Base-by-base conservation (phyloP, 805 yeast species). In the Blastobotrys chiropterorum region DNA sequence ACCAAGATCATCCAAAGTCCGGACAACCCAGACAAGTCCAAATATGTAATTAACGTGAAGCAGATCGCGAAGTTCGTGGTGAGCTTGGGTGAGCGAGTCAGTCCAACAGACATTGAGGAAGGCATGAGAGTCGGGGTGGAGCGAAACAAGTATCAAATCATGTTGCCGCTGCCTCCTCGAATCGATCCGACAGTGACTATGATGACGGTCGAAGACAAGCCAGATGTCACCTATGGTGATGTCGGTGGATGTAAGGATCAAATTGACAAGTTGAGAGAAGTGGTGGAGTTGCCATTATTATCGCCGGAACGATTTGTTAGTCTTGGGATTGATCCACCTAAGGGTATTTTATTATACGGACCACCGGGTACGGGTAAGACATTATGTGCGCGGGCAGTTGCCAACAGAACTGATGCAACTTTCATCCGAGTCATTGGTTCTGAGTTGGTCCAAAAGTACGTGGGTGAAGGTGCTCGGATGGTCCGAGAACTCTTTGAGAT, bases 201-300 rank as follows among this genome's bases (percentile, higher is more conserved):
- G 99, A 94, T 94, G 99, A 92, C 98, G 1, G 99, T 94, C 46
- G 99, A 94, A 71, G 99, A 94, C 72, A 94, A 94, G 70, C 99
- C 99, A 13, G 99, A 94, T 71, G 98, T 94, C 39, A 94, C 99
- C 1, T 94, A 94, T 70, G 87, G 95, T 56, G 99, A 94, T 68
- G 90, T 94, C 57, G 99, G 99, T 62, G 99, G 99, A 39, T 89
- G 97, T 69, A 94, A 94, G 74, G 98, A 94, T 57, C 99, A 94
- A 70, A 92, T 94, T 63, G 99, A 94, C 69, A 90, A 92, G 70
- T 76, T 90, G 55, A 80, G 97, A 68, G 98, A 90, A 70, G 98
- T 92, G 55, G 98, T 90, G 15, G 98, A 92, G 70, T 75, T 92
- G 64, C 98, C 97, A 42, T 72, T 90, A 59, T 74, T 94, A 52